Evolutionary conservation across 345 rosid species (phyloP).

Genomic region (Citrus sinensis): DNA sequence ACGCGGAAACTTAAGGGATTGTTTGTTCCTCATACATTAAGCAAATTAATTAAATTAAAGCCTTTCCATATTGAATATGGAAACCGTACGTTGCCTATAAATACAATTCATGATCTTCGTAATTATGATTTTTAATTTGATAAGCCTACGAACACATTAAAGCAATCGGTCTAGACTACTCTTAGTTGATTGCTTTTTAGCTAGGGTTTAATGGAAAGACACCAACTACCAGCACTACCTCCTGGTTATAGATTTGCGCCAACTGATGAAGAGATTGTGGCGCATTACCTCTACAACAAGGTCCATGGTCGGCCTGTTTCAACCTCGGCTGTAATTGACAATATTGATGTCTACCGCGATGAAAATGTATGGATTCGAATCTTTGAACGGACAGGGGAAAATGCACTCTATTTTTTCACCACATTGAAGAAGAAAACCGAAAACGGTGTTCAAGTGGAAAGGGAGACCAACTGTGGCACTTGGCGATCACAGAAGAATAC

Average conservation of each 20-base stretch:
- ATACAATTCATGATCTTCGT: no score
- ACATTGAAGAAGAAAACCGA: neutral
- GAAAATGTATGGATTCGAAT: neutral
- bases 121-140: no score
- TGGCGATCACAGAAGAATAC: neutral
- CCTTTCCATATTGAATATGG: no score
- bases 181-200: no score
- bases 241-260: neutral
- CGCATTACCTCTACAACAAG: neutral
- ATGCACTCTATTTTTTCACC: neutral
- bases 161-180: no score
- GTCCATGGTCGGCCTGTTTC: neutral
- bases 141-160: no score
- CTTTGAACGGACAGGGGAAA: neutral
- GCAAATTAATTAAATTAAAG: no score
- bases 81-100: no score
- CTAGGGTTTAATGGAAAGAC: no score
- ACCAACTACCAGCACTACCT: neutral
- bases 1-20: no score
- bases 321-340: neutral
- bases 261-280: neutral
- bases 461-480: neutral
- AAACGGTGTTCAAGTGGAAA: neutral
- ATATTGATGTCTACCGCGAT: neutral
- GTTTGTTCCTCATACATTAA: no score